Percentiles rank a stretch among this genome's conserved stretches.
These are phyloP conservation scores for Cadophora luteo-olivacea DNA, from an alignment of 2,329 filamentous ascomycete species.

Conservation along the genomic window DNA sequence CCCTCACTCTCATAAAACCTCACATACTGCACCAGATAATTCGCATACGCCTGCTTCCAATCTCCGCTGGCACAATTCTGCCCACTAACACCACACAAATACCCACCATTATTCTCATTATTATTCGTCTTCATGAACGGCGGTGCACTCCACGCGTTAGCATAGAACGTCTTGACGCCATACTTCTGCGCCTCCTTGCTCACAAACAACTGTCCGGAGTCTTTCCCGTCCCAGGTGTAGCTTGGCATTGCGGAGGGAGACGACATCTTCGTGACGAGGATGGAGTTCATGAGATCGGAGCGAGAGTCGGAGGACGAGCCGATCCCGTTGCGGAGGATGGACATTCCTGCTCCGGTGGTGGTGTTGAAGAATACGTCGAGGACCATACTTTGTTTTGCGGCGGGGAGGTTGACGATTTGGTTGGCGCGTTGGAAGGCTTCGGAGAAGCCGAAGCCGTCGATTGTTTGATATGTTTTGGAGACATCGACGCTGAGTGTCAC, in stretches of 20 bases:
- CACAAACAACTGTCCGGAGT: conserved; percentile 58
- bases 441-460: conserved; percentile 57
- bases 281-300: conserved; percentile 47
- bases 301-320: conserved; percentile 47
- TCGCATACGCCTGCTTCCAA: conserved; percentile 56
- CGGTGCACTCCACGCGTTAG: conserved; percentile 57
- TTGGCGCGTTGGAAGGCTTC: conserved; percentile 54
- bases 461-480: conserved; percentile 42
- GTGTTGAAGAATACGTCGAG: conserved; percentile 55
- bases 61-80: conserved; percentile 50
- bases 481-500: conserved; percentile 36
- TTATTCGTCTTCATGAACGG: conserved; percentile 59
- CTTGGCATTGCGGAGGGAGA: conserved; percentile 48
- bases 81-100: conserved; percentile 52
- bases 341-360: conserved; percentile 54
- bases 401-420: conserved; percentile 47
- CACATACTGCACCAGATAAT: conserved; percentile 55
- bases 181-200: conserved; percentile 53
- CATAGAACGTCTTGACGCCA: conserved; percentile 54
- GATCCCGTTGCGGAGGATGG: conserved; percentile 57
- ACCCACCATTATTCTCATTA: conserved; percentile 52
- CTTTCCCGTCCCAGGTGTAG: conserved; percentile 55
- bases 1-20: conserved; percentile 50
- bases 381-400: conserved; percentile 45
- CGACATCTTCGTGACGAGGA: conserved; percentile 54